Evolutionary conservation across 31 red algal genomes (phyloP).

Genomic region (Odonthalia washingtoniensis): DNA sequence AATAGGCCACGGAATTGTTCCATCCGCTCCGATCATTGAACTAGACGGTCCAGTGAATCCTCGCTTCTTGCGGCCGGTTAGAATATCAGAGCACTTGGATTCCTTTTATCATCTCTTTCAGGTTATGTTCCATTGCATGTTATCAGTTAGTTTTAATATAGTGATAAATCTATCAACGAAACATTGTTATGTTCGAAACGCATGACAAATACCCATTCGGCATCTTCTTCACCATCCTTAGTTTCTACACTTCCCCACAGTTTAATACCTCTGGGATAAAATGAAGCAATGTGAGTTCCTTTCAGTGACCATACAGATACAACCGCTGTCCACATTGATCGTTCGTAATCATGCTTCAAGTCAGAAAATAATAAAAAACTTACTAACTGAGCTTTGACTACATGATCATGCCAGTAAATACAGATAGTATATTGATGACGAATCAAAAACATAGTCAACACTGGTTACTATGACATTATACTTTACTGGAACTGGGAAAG

Average conservation of each 20-base stretch:
- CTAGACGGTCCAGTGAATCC: conserved; percentile 86
- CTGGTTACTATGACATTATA: no score
- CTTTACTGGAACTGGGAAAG: no score
- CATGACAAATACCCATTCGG: conserved; percentile 86
- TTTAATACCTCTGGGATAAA: conserved; percentile 91
- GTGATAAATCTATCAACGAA: conserved; percentile 86
- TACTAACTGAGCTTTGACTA: conserved; percentile 79
- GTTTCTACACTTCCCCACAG: conserved; percentile 80
- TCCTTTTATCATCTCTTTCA: conserved; percentile 89
- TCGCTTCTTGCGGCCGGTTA: conserved; percentile 86
- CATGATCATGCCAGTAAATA: conserved; percentile 93
- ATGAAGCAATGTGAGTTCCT: conserved; percentile 92
- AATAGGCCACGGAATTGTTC: conserved; percentile 91
- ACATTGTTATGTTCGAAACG: conserved; percentile 93
- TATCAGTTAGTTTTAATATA: conserved; percentile 92
- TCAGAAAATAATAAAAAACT: conserved; percentile 28
- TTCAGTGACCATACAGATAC: conserved; percentile 88
- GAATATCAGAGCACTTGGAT: conserved; percentile 86
- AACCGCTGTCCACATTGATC: conserved; percentile 87
- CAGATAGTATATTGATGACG: conserved; percentile 81
- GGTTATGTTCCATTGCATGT: conserved; percentile 92
- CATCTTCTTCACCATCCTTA: conserved; percentile 40
- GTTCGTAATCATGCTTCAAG: conserved; percentile 73
- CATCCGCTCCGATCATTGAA: conserved; percentile 69
- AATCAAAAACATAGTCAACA: no score